These are phyloP conservation scores for Lentinus brumalis DNA, from an alignment of 768 basidiomycete genomes.

Conservation along the genomic window DNA sequence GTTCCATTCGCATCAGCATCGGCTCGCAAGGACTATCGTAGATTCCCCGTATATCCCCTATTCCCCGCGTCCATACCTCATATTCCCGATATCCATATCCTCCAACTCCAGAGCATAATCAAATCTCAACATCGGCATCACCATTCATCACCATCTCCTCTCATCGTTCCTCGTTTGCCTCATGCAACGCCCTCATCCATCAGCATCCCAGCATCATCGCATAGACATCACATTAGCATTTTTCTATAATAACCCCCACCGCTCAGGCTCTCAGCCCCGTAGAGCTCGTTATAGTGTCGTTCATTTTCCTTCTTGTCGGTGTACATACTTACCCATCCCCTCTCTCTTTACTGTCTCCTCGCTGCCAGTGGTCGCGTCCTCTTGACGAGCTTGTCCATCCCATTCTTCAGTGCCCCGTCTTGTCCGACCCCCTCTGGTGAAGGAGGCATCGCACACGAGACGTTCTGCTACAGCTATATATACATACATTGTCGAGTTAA, in stretches of 20 bases:
- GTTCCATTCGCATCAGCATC: conserved; percentile 6
- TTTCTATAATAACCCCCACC: not conserved
- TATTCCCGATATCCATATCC: not conserved
- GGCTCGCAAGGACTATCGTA: conserved; percentile 1
- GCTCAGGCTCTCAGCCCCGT: not conserved
- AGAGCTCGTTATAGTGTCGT: not conserved
- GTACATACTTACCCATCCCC: not conserved
- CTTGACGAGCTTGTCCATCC: not conserved
- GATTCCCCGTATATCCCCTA: conserved; percentile 8
- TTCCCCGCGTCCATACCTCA: not conserved
- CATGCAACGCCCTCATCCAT: not conserved
- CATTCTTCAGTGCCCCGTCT: not conserved
- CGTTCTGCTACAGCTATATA: not conserved
- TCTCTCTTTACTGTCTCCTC: not conserved
- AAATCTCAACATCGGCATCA: not conserved
- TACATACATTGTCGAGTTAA: not conserved
- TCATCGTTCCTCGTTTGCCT: no score
- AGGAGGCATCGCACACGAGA: not conserved
- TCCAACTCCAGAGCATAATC: not conserved
- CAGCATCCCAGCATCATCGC: not conserved
- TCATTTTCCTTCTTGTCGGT: not conserved
- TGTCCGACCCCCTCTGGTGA: not conserved
- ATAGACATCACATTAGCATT: not conserved
- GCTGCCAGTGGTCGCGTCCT: not conserved
- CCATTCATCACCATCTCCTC: not conserved